Evolutionary conservation across 1,284 basidiomycete genomes (phyloP).

Genomic region (Sanghuangporus sanghuang): DNA sequence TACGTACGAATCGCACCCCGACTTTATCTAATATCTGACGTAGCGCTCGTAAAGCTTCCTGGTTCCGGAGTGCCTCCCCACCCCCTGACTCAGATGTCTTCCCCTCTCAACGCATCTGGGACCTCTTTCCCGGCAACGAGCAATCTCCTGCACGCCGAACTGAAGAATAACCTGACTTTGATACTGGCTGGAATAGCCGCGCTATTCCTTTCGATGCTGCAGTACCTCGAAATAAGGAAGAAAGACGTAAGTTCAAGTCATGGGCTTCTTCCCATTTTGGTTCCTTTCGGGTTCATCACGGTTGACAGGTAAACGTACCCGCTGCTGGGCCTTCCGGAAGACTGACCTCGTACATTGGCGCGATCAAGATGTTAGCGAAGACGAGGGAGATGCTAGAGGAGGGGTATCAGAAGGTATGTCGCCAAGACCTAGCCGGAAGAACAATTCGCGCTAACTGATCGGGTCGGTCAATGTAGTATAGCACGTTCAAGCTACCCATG

Average conservation of each 20-base stretch:
- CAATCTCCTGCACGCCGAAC: neutral
- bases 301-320: slow-evolving; percentile 7
- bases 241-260: neutral
- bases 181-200: neutral
- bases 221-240: slow-evolving; percentile 12
- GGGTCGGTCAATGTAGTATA: slow-evolving; percentile 17
- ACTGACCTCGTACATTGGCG: slow-evolving; percentile 11
- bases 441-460: neutral
- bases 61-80: no score
- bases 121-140: neutral
- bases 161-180: neutral
- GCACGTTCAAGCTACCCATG: slow-evolving; percentile 25
- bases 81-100: neutral
- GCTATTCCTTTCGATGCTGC: neutral
- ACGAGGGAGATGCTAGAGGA: neutral
- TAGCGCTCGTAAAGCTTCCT: no score
- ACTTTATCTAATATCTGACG: no score
- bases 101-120: neutral
- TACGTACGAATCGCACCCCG: no score
- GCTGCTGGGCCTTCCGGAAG: neutral
- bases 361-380: neutral
- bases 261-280: neutral
- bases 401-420: slow-evolving; percentile 7
- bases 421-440: no score
- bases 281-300: neutral